Evolutionary conservation across 495 filamentous ascomycete genomes (phyloP).

Genomic region (Podospora anserina): DNA sequence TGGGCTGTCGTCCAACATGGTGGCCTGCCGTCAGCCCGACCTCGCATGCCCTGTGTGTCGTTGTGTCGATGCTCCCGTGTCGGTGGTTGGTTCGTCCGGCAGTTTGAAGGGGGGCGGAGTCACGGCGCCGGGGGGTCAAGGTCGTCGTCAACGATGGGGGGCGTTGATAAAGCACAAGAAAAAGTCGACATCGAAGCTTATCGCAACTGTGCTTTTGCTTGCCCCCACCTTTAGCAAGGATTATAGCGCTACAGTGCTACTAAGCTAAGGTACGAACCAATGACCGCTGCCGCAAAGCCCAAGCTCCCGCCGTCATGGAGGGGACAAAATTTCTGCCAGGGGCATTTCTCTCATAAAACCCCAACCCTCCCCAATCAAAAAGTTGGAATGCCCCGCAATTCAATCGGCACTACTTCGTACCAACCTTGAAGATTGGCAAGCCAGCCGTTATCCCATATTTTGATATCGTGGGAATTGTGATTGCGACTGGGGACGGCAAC

Average conservation of each 20-base stretch:
- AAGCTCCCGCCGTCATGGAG: conserved; percentile 9
- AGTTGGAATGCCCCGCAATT: not conserved
- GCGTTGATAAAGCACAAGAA: conserved; percentile 9
- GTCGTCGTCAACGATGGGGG: not conserved
- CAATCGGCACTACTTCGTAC: not conserved
- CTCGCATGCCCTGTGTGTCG: conserved; percentile 25
- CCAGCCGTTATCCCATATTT: not conserved
- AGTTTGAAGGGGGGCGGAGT: not conserved
- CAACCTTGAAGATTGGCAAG: not conserved
- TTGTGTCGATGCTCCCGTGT: not conserved
- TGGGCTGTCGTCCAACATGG: conserved; percentile 50
- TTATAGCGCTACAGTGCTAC: not conserved
- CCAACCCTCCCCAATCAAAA: not conserved
- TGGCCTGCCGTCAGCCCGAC: conserved; percentile 43
- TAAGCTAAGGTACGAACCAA: not conserved
- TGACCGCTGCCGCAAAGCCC: conserved; percentile 1
- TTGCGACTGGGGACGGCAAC: conserved; percentile 1
- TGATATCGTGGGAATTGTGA: not conserved
- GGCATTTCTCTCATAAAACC: not conserved
- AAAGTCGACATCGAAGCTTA: conserved; percentile 19
- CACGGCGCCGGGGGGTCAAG: not conserved
- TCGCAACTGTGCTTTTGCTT: conserved; percentile 12
- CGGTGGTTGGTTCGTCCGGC: not conserved
- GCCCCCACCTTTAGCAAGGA: not conserved
- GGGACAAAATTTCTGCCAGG: conserved; percentile 21